Evolutionary conservation across 371 early-diverging fungal species (phyloP).

Genomic region (Lichtheimia hyalospora): DNA sequence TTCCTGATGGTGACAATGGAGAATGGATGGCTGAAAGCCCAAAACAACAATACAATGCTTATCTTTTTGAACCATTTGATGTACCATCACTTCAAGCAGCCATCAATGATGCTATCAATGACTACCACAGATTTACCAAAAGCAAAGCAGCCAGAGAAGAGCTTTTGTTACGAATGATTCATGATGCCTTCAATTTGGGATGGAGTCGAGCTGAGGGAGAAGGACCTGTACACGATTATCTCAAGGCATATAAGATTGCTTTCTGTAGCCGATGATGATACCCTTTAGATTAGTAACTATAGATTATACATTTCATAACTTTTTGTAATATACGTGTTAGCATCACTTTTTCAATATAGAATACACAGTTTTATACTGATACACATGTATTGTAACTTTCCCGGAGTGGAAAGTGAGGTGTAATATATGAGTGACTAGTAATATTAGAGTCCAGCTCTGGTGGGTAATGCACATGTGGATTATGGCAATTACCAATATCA

Average conservation of each 20-base stretch:
- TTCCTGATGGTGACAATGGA: background rate
- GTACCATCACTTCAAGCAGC: conserved; percentile 24
- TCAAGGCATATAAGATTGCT: conserved; percentile 15
- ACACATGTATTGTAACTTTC: too few species aligned
- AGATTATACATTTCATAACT: too few species aligned
- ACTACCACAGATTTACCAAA: conserved; percentile 21
- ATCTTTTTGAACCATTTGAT: conserved; percentile 13
- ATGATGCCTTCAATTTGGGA: conserved; percentile 41
- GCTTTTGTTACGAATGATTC: conserved; percentile 39
- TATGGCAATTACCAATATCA: too few species aligned
- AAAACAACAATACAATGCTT: conserved; percentile 14
- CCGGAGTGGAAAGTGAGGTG: too few species aligned
- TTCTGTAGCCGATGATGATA: background rate
- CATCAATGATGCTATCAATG: conserved; percentile 32
- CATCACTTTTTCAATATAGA: too few species aligned
- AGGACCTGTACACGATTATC: conserved; percentile 24
- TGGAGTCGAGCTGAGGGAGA: conserved; percentile 36
- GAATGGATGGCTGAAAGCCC: conserved; percentile 2
- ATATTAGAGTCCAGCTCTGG: too few species aligned
- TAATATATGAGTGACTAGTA: too few species aligned
- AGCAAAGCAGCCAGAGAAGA: conserved; percentile 34
- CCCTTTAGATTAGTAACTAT: too few species aligned
- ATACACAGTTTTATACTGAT: too few species aligned
- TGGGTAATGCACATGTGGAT: too few species aligned
- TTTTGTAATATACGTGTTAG: too few species aligned